Percentiles rank a stretch among this genome's conserved stretches.
Conservation (phyloP, 805 yeast genomes). For the Spathaspora sp. region DNA sequence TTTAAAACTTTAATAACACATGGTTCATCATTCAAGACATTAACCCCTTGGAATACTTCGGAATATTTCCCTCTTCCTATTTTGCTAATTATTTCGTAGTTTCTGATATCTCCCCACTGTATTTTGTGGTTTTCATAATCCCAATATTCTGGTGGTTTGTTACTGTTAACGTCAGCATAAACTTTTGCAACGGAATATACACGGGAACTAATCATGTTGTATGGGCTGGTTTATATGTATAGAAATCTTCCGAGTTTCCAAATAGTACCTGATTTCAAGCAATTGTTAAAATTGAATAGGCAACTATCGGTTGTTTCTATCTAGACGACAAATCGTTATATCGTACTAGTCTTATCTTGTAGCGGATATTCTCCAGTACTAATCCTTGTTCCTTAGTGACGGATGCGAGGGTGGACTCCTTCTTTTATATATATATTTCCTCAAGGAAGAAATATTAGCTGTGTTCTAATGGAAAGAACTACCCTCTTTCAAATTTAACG, state of each 20-base stretch:
- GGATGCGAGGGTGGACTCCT: neutral
- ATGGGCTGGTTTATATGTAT: no score
- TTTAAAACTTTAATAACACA: constrained; percentile 88
- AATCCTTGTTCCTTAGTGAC: neutral
- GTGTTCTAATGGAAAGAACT: neutral
- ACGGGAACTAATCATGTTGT: constrained; percentile 23
- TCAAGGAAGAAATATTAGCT: neutral
- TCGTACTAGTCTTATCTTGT: neutral
- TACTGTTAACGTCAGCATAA: constrained; percentile 69
- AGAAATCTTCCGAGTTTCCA: no score
- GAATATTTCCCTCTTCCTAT: constrained; percentile 93
- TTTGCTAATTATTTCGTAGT: constrained; percentile 76
- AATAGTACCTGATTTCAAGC: no score
- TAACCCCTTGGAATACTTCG: constrained; percentile 88
- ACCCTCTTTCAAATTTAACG: neutral
- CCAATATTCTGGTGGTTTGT: constrained; percentile 74
- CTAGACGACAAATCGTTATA: neutral
- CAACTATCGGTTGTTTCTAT: neutral
- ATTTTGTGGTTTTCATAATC: constrained; percentile 67
- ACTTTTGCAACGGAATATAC: constrained; percentile 44
- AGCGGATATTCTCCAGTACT: neutral
- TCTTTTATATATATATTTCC: neutral
- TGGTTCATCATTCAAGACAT: constrained; percentile 53
- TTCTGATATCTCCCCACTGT: constrained; percentile 38
- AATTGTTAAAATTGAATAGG: neutral